Evolutionary conservation across 805 yeast genomes (phyloP), one percentile per base, ranked within the genome.

Genomic region (Saccharomycopsis javanensis): DNA sequence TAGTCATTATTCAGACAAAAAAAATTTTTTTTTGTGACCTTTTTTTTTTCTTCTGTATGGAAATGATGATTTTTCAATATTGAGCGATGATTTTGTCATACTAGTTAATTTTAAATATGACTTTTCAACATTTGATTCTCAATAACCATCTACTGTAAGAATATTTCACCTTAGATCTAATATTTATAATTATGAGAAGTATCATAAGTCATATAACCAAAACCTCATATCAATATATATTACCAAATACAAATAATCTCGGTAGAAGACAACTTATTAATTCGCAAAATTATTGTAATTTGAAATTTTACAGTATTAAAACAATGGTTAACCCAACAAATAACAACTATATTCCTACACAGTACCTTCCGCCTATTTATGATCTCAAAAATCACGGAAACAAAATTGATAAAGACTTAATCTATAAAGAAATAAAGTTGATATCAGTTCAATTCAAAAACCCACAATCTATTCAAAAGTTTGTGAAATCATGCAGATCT

Each of bases 391-490:
- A 42, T 5, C 18, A 23, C 23, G 48, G 11, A 88, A 79, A 66
- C 48, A 75, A 66, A 15, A 75, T 92, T 45, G 94, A 92, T 69
- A 77, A 85, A 48, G 69, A 79, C 1, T 78, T 81, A 62, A 92
- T 92, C 72, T 65, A 71, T 5, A 75, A 74, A 15, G 70, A 74
- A n/a, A 71, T 87, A 13, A 77, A 80, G 1, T 71, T 89, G 20
- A 79, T 87, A 63, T 85, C 83, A 28, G 89, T 91, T 0, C 71
- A 74, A 54, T 81, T 92, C 64, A 82, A 84, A 4, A 82, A 90
- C 56, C 88, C 92, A 1, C 72, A 78, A 60, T 58, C 59, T 57
- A 74, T 89, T 31, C 82, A 88, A 4, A 64, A 65, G 2, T 84
- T 90, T 67, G 78, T 83, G n/a, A 78, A 46, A 23, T 11, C 16